Base-by-base conservation (phyloP, 2,329 filamentous ascomycete genomes). In the Exophiala alcalophila region DNA sequence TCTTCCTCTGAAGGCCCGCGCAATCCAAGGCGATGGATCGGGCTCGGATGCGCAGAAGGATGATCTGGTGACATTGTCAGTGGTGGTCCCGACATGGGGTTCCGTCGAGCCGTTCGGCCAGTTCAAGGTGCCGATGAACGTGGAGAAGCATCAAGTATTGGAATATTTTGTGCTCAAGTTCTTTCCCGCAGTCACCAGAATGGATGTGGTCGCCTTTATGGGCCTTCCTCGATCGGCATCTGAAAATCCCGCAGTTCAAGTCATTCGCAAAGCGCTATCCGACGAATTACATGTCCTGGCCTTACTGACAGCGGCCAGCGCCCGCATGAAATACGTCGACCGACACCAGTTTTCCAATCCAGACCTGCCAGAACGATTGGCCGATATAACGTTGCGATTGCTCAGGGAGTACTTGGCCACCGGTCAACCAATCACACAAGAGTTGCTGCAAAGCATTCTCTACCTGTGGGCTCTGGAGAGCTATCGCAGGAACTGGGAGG, bases 401-500 rank as follows among this genome's bases (percentile, higher is more conserved):
- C 29, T 44, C 10, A 25, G 45, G 33, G 28, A n/a, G 9, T 48
- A 48, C 23, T 30, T 48, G 39, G 35, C 28, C 7, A 27, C 35
- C 27, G 40, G 34, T 7, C 27, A 24, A 21, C 34, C 45, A 12
- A 40, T 48, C 14, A 44, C 40, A 7, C 40, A 48, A 16, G 28
- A 48, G 30, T 25, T 48, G 29, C 24, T 48, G 5, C 45, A 48
- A 31, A 48, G 40, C 29, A 48, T 48, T 8, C 29, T 48, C 6
- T 44, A 44, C 26, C 29, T 48, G 20, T 48, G 45, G 45, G 40
- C 45, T 6, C 14, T 48, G 12, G 45, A 48, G 34, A 48, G 45
- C 31, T 48, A 48, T 19, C 40, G 40, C n/a, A 28, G 45, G 27
- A 48, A 48, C 25, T 48, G 45, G 45, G 40, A 43, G 4, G 44